Evolutionary conservation across 208 protist genomes (phyloP), one percentile per base, ranked within the genome.

Genomic region (Angomonas ambiguus): DNA sequence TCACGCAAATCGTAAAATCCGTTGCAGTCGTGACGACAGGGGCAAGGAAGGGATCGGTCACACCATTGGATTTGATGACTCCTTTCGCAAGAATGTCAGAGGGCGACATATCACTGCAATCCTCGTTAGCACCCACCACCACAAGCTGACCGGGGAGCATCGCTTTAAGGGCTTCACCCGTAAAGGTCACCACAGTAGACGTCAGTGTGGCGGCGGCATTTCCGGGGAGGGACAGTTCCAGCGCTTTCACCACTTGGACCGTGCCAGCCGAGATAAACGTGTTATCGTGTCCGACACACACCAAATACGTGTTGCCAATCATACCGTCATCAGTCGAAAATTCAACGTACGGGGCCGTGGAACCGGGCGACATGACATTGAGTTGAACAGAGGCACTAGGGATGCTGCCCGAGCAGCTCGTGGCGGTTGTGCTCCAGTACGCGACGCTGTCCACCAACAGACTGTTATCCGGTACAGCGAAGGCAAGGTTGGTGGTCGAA

Each of bases 401-500:
- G 0, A 42, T 65, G 18, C 62, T 27, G 22, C 35, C 55, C 8
- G 66, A 28, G 56, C 77, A 74, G 6, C 34, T 27, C 42, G 24
- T 42, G 55, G 24, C 62, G 1, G 38, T 5, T 18, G 22, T 20
- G 24, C 68, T 42, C 20, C 84, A 38, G 59, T 78, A 53, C 0
- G 65, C 69, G 1, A 65, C 45, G 31, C 62, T 59, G 42, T 67
- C 69, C 2, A 49, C 41, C 33, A 91, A 70, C 55, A 74, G 67
- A 1, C 32, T 51, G 3, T 70, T 57, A 18, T 85, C 77, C 0
- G 72, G 75, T 0, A 85, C 73, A 20, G 70, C 18, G 55, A 91
- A 72, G 27, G 73, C 76, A 27, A 91, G 59, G 13, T 67, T 69
- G 51, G 77, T 87, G 22, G 0, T 6, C 13, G 67, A 24, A 1